Evolutionary conservation across 345 rosid species (phyloP), one percentile per base, ranked within the genome.

Genomic region (Turritis glabra): DNA sequence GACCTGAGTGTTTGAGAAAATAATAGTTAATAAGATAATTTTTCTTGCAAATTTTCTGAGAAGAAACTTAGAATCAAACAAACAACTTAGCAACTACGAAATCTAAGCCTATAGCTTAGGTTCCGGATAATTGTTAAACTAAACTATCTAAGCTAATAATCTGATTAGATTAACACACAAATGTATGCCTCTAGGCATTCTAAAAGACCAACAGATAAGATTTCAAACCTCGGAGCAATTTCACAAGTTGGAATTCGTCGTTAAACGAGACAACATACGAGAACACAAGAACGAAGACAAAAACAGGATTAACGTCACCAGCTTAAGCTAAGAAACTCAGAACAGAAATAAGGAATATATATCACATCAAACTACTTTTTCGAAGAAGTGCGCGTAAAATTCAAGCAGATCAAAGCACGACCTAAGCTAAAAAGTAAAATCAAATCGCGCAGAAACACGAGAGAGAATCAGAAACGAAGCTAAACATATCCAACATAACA

Each of bases 1-100:
- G 14, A 62, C 87, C 90, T 85, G 84, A 62, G 62, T 9, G 50
- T 46, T 33, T 33, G 18, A 23, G 9, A 35, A 40, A 21, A 41
- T 5, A 12, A 7, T 1, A n/a, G n/a, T n/a, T n/a, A 7, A 1
- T 2, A 14, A 29, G 4, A 17, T 18, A 22, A 48, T 43, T 48
- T 51, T 15, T 56, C 27, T 69, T 48, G 51, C 32, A 51, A 57
- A 67, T 18, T 14, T 44, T 9, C 10, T 10, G 4, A 59, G 23
- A 51, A 26, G 3, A 17, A 65, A 14, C 5, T 4, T 26, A 15
- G 26, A 58, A 56, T 41, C 21, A 48, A 56, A 64, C 8, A 74
- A 65, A 56, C 35, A 54, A n/a, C n/a, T n/a, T n/a, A n/a, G n/a
- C n/a, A n/a, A n/a, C n/a, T n/a, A n/a, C n/a, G n/a, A n/a, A n/a